Evolutionary conservation across 805 yeast species (phyloP).

Genomic region (Pichia deserticola): DNA sequence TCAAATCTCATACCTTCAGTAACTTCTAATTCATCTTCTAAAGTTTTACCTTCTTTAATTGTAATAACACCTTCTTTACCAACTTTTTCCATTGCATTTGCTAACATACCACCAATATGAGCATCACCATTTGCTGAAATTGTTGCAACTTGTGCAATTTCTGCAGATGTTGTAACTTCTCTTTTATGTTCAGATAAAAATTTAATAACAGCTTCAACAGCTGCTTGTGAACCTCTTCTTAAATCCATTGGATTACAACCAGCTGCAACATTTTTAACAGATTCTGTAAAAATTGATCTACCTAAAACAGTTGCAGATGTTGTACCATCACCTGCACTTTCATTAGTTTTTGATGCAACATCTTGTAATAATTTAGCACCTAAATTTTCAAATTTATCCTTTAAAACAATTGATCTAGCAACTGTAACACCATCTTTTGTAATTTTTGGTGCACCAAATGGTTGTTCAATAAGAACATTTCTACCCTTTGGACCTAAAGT

Average conservation of each 20-base stretch:
- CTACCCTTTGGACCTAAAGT: conserved; percentile 98
- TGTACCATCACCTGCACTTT: conserved; percentile 98
- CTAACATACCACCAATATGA: conserved; percentile 85
- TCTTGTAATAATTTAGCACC: conserved; percentile 95
- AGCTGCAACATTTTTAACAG: conserved; percentile 95
- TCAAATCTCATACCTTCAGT: conserved; percentile 98
- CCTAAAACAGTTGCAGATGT: conserved; percentile 96
- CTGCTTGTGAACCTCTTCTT: conserved; percentile 95
- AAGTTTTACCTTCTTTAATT: conserved; percentile 93
- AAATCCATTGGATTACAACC: conserved; percentile 99
- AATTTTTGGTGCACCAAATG: conserved; percentile 94
- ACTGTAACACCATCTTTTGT: conserved; percentile 99
- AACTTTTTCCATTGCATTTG: conserved; percentile 96
- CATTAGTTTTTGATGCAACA: conserved; percentile 95
- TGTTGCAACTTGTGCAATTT: conserved; percentile 96
- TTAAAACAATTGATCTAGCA: conserved; percentile 73
- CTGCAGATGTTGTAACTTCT: conserved; percentile 88
- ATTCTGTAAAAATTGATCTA: conserved; percentile 89
- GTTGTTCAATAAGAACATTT: conserved; percentile 93
- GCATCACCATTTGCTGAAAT: conserved; percentile 95
- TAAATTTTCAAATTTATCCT: conserved; percentile 91
- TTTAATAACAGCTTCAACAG: conserved; percentile 86
- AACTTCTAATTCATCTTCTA: conserved; percentile 93
- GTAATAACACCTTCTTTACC: conserved; percentile 99
- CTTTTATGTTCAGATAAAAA: conserved; percentile 80